Percentiles rank a stretch among this genome's conserved stretches.
These are phyloP conservation scores for Massarina eburnea DNA, from an alignment of 2,329 filamentous ascomycete genomes.

Conservation along the genomic window DNA sequence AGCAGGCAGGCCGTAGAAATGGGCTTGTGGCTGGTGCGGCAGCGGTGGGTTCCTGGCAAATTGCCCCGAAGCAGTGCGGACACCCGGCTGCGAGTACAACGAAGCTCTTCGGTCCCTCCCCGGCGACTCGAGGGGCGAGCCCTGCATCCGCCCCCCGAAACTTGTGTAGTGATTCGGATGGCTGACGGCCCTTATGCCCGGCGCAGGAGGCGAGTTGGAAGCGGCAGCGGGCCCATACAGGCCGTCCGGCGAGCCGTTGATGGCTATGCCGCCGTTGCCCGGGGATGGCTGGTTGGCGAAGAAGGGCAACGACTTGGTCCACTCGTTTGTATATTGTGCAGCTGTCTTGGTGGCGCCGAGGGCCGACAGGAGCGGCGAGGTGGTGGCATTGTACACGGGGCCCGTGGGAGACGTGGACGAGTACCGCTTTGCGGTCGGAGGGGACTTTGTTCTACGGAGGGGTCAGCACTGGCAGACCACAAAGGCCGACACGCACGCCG, in stretches of 20 bases:
- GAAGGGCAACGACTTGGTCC: constrained; percentile 49
- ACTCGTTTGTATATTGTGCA: constrained; percentile 47
- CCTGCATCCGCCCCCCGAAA: constrained; percentile 43
- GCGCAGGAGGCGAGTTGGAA: constrained; percentile 40
- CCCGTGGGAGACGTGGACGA: constrained; percentile 37
- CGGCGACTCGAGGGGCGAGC: constrained; percentile 34
- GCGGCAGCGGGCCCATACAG: constrained; percentile 43
- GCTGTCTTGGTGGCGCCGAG: constrained; percentile 42
- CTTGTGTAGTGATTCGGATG: constrained; percentile 49
- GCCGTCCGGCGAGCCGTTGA: constrained; percentile 48
- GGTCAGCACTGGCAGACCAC: constrained; percentile 11
- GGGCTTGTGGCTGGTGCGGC: constrained; percentile 73
- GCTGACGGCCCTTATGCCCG: constrained; percentile 45
- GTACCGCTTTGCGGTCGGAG: constrained; percentile 36
- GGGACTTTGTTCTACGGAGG: constrained; percentile 39
- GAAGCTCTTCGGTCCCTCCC: constrained; percentile 51
- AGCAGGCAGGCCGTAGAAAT: constrained; percentile 76
- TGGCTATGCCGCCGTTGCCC: constrained; percentile 44
- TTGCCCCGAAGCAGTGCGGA: constrained; percentile 46
- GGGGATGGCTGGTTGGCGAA: constrained; percentile 46
- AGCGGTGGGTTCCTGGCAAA: constrained; percentile 62
- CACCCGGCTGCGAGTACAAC: constrained; percentile 53
- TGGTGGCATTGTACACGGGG: constrained; percentile 40
- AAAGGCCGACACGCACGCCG: constrained; percentile 1
- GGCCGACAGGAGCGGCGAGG: constrained; percentile 43